phyloP scores from a whole-genome alignment of 768 basidiomycete species.

The Heimioporus sp. region DNA sequence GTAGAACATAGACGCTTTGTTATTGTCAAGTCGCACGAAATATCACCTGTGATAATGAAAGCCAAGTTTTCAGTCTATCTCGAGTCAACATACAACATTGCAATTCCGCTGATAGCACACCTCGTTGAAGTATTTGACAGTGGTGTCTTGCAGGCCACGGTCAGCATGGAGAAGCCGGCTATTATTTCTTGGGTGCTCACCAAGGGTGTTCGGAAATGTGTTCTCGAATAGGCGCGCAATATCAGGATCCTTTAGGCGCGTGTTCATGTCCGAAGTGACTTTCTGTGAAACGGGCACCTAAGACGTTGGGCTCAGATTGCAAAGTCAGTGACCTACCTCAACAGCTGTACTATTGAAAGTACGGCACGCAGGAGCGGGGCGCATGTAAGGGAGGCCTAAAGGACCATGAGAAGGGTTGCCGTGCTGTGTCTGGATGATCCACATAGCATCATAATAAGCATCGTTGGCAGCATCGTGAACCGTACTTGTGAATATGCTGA shows the following conservation, averaged over 20 bases:
- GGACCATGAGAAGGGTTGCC: conserved; percentile 59
- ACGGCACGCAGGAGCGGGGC: conserved; percentile 64
- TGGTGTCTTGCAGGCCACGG: conserved; percentile 53
- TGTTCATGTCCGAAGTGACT: conserved; percentile 74
- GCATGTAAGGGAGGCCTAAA: conserved; percentile 68
- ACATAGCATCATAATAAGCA: background rate
- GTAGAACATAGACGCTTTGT: background rate
- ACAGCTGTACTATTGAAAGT: conserved; percentile 77
- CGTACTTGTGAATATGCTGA: conserved; percentile 55
- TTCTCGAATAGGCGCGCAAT: conserved; percentile 79
- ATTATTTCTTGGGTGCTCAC: conserved; percentile 33
- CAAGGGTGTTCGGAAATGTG: conserved; percentile 79
- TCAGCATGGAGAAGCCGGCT: background rate
- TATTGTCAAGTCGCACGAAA: conserved; percentile 52
- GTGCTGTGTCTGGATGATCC: conserved; percentile 48
- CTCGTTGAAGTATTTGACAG: conserved; percentile 70
- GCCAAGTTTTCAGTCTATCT: conserved; percentile 65
- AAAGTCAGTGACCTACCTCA: conserved; percentile 45
- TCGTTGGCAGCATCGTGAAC: background rate
- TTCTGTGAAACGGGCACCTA: conserved; percentile 37
- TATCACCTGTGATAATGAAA: conserved; percentile 81
- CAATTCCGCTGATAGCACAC: conserved; percentile 30
- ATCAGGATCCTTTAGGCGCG: conserved; percentile 71
- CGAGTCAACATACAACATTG: conserved; percentile 2
- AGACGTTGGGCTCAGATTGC: background rate